Evolutionary conservation across 2,329 filamentous ascomycete genomes (phyloP), one percentile per base, ranked within the genome.

Genomic region (Geosmithia morbida): DNA sequence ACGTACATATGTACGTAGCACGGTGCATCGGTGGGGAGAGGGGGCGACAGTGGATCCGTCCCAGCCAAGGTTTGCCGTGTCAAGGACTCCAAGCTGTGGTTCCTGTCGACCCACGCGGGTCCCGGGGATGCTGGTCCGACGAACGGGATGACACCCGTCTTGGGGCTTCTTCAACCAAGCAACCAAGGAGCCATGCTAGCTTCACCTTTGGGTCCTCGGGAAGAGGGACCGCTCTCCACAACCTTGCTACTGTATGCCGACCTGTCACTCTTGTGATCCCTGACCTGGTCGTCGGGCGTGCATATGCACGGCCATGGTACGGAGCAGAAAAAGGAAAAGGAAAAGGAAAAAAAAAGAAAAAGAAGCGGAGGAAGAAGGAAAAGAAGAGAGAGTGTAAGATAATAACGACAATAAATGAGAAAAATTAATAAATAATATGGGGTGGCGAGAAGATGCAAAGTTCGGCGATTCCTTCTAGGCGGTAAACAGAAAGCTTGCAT

Each of bases 111-210:
- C 41, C 41, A 42, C 41, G 41, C 41, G 41, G 41, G 41, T 44
- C 20, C 44, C 44, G 30, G 44, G 44, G 44, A 41, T 22, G 44
- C 44, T 46, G 44, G 37, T 11, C 44, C 44, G 33, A 37, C 33
- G 33, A 37, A 37, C 33, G 33, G 33, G 33, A 37, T 13, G 33
- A 16, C 33, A 37, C 6, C 33, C 33, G 33, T 37, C 33, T 16
- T 37, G 33, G 33, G 33, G 33, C 33, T 11, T 37, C 14, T 11
- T 11, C 11, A 16, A 37, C 33, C 10, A 13, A 16, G 33, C 33
- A 11, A 37, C 33, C 33, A 5, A 37, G 14, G 6, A 16, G 14
- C 33, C 33, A 13, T 37, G 33, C 33, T 37, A 37, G 33, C 33
- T 37, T 37, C 33, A 37, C 33, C 11, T 37, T 37, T 11, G 33